These are phyloP conservation scores for Hemileccinum impolitum DNA, from an alignment of 768 basidiomycete genomes.

Conservation along the genomic window DNA sequence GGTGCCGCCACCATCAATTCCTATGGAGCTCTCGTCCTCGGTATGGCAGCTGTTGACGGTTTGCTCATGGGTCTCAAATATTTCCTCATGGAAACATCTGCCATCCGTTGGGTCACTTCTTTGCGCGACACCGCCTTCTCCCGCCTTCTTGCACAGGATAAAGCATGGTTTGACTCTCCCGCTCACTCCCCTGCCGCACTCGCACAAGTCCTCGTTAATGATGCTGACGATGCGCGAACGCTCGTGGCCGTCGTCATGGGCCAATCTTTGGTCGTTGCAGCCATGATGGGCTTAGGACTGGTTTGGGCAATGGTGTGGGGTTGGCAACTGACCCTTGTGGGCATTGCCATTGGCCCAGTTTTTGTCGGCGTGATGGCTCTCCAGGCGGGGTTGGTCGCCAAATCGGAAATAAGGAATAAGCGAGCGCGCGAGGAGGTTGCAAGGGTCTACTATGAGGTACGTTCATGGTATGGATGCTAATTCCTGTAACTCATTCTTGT, in stretches of 20 bases:
- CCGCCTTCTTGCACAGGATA: slow-evolving; percentile 74
- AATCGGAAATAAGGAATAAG: slow-evolving; percentile 79
- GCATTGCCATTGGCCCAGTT: slow-evolving; percentile 81
- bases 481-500: slow-evolving; percentile 2
- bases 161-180: slow-evolving; percentile 77
- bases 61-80: slow-evolving; percentile 72
- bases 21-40: slow-evolving; percentile 71
- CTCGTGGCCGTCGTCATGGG: slow-evolving; percentile 71
- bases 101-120: slow-evolving; percentile 68
- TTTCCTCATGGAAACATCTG: slow-evolving; percentile 73
- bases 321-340: slow-evolving; percentile 92
- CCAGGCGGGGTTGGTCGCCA: slow-evolving; percentile 69
- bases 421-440: slow-evolving; percentile 82
- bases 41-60: slow-evolving; percentile 73
- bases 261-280: slow-evolving; percentile 65
- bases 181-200: slow-evolving; percentile 58
- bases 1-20: slow-evolving; percentile 62
- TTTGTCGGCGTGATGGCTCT: slow-evolving; percentile 73
- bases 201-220: slow-evolving; percentile 78
- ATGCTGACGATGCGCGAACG: slow-evolving; percentile 82
- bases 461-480: slow-evolving; percentile 21
- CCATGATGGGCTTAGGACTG: slow-evolving; percentile 83
- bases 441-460: slow-evolving; percentile 79
- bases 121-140: slow-evolving; percentile 57
- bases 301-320: slow-evolving; percentile 85